Base-by-base conservation (phyloP, 2,329 filamentous ascomycete species). In the Elsinoe fawcettii region DNA sequence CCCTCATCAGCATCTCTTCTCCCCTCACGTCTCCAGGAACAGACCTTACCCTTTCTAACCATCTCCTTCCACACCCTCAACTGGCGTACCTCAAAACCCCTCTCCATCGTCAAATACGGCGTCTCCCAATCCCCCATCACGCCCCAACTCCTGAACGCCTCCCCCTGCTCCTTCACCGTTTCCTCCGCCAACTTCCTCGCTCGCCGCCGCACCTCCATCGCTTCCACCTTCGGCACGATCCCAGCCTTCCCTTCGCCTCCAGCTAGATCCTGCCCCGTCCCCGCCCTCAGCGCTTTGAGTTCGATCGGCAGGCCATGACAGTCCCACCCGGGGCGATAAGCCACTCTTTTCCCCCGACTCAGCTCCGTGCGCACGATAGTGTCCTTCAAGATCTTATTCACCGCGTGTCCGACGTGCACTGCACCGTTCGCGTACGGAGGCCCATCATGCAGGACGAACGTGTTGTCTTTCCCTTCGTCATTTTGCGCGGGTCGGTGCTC, bases 381-480 rank as follows among this genome's bases (percentile, higher is more conserved):
- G 72, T 99, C 93, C 76, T 99, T 99, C 59, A 96, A 78, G 64
- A 97, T 86, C 74, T 99, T 99, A 73, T 99, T 99, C 68, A 99
- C 76, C 34, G 93, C 90, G 76, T 99, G 93, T 2, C 93, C 93
- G 60, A 95, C 84, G 67, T 99, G 93, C 8, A 99, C 80, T 44
- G 80, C 81, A 12, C 93, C 93, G 74, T 99, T 99, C 62, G 93
- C 93, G 70, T 97, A 99, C 0, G 93, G 93, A 0, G 93, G 93
- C 0, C 93, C 93, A 83, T 99, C 93, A 68, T 97, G 93, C 7
- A 99, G 77, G 1, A 90, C 76, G 63, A 97, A 99, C 0, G 79
- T 77, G 43, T 81, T 72, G 34, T 80, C 72, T 30, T 69, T 70
- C 41, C 62, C 62, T 14, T 65, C 56, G 75, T 61, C 82, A 74